Evolutionary conservation across 768 basidiomycete species (phyloP).

Genomic region (Piloderma croceum): DNA sequence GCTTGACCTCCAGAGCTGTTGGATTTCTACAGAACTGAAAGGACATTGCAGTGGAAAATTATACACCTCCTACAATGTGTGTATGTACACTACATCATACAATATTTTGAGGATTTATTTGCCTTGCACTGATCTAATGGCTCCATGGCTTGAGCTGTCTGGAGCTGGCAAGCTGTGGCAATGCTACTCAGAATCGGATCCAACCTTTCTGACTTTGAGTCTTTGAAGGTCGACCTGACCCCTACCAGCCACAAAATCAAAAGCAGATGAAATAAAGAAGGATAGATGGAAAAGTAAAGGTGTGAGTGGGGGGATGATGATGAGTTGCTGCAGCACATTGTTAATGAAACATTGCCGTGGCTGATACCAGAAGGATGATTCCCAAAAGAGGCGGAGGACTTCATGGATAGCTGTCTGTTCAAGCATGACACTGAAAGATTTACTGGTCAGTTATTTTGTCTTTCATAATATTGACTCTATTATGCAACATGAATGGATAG

Average conservation of each 20-base stretch:
- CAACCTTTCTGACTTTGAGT: constrained; percentile 64
- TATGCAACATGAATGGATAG: too few relatives aligned
- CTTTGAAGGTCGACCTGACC: constrained; percentile 53
- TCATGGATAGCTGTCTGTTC: constrained; percentile 84
- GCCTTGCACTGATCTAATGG: too few relatives aligned
- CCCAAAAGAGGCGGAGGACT: constrained; percentile 71
- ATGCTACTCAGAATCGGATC: constrained; percentile 75
- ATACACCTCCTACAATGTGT: too few relatives aligned
- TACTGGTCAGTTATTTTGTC: constrained; percentile 75
- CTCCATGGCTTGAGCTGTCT: too few relatives aligned
- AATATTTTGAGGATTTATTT: too few relatives aligned
- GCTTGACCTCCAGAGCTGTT: too few relatives aligned
- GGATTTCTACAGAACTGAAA: too few relatives aligned
- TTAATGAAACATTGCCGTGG: constrained; percentile 94
- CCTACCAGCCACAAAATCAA: constrained; percentile 33
- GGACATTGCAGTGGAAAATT: too few relatives aligned
- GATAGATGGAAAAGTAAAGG: constrained; percentile 87
- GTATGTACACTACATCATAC: too few relatives aligned
- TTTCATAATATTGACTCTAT: too few relatives aligned
- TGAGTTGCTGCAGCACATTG: constrained; percentile 97
- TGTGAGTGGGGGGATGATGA: constrained; percentile 93
- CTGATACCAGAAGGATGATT: constrained; percentile 70
- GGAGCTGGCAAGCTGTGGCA: neutral
- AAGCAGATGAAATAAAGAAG: constrained; percentile 52
- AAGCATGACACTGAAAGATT: constrained; percentile 87